Evolutionary conservation across 805 yeast species (phyloP).

Genomic region (Candida peoriensis): DNA sequence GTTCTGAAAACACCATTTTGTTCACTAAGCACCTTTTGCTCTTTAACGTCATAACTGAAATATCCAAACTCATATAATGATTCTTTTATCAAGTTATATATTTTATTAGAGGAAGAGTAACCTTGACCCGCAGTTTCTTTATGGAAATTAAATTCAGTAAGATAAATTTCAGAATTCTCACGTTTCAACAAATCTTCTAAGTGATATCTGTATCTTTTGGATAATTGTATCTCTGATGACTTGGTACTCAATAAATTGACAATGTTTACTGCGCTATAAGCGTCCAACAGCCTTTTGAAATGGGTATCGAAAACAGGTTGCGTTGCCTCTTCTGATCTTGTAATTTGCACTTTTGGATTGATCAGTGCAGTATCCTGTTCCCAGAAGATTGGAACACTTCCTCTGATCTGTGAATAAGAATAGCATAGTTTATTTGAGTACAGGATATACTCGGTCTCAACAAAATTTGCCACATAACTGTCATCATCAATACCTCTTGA

Average conservation of each 20-base stretch:
- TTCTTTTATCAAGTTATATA: slow-evolving; percentile 57
- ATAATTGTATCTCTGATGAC: slow-evolving; percentile 68
- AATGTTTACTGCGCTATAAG: slow-evolving; percentile 84
- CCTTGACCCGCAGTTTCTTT: slow-evolving; percentile 89
- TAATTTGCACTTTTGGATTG: slow-evolving; percentile 85
- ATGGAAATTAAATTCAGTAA: slow-evolving; percentile 91
- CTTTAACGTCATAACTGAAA: slow-evolving; percentile 62
- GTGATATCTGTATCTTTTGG: slow-evolving; percentile 61
- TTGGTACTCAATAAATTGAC: slow-evolving; percentile 84
- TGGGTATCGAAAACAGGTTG: slow-evolving; percentile 86
- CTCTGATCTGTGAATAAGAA: slow-evolving; percentile 87
- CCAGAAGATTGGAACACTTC: slow-evolving; percentile 96
- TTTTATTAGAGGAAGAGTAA: slow-evolving; percentile 73
- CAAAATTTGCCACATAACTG: slow-evolving; percentile 93
- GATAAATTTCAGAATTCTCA: slow-evolving; percentile 38
- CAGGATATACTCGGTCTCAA: slow-evolving; percentile 83
- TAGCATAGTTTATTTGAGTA: slow-evolving; percentile 50
- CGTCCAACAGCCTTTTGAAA: slow-evolving; percentile 59
- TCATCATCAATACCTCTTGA: slow-evolving; percentile 95
- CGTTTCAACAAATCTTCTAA: slow-evolving; percentile 32
- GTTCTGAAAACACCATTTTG: slow-evolving; percentile 91
- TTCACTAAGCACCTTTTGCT: slow-evolving; percentile 53
- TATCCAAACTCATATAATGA: slow-evolving; percentile 78
- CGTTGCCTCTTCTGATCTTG: slow-evolving; percentile 87
- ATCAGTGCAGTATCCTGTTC: slow-evolving; percentile 91